Percentiles rank a stretch among this genome's conserved stretches.
phyloP scores from a whole-genome alignment of 768 basidiomycete species.

The Suillus luteus region DNA sequence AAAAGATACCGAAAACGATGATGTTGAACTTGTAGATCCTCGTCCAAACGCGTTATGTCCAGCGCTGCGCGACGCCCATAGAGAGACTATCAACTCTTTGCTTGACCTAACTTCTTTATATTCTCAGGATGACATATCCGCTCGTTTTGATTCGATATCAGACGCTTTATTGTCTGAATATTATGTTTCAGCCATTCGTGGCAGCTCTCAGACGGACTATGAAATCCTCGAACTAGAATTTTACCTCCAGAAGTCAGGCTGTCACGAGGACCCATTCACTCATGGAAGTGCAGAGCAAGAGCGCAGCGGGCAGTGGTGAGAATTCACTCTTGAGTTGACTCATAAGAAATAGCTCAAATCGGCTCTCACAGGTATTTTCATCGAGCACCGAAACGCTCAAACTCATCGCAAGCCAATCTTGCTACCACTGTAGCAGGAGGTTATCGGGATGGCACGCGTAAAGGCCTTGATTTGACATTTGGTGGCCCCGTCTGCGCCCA shows the following conservation, averaged over 20 bases:
- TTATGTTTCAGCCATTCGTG: conserved; percentile 42
- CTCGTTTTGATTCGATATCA: conserved; percentile 51
- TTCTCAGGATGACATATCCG: conserved; percentile 38
- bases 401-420: conserved; percentile 38
- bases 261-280: conserved; percentile 77
- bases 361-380: conserved; percentile 69
- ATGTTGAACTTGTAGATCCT: background rate
- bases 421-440: conserved; percentile 46
- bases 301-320: conserved; percentile 60
- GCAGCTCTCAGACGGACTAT: conserved; percentile 40
- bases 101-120: conserved; percentile 51
- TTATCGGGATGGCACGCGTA: conserved; percentile 73
- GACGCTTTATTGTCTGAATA: conserved; percentile 50
- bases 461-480: conserved; percentile 76
- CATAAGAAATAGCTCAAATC: conserved; percentile 1
- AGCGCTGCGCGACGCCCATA: background rate
- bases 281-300: conserved; percentile 72
- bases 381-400: conserved; percentile 56
- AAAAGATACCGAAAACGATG: too few species aligned
- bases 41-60: background rate
- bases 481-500: conserved; percentile 39
- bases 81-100: conserved; percentile 23
- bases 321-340: conserved; percentile 6
- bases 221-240: conserved; percentile 79
- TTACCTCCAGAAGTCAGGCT: conserved; percentile 58